Evolutionary conservation across 164 flowering plant genomes (phyloP), one percentile per base, ranked within the genome.

Genomic region (Akebia trifoliata): DNA sequence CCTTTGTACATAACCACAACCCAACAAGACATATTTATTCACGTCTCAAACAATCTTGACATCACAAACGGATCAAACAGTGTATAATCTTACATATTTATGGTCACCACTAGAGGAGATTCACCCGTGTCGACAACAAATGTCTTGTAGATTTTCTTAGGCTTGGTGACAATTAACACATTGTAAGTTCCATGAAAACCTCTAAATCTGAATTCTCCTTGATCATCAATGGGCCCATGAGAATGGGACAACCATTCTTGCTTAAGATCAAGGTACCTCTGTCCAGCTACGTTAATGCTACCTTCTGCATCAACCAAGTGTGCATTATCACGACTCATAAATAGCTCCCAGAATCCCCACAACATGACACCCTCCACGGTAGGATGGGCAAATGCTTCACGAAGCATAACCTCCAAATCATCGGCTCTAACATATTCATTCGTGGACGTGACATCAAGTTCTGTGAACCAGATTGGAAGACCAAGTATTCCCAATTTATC

Each of bases 271-370:
- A 90, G 77, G 68, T 37, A 82, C 57, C 89, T 69, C 55, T 64
- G 77, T 4, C 99, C 97, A 10, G 97, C 95, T 74, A 73, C 92
- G 54, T 87, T 93, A 26, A 93, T 24, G 2, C 74, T 76, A 4
- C 99, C 99, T 68, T 93, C 98, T 38, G 97, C 99, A 68, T 85
- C 74, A 39, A 93, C 95, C 46, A 92, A 69, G 49, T 87, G 85
- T 0, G 86, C 65, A 64, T 86, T 73, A 3, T 81, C 79, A 11
- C 98, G 60, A 73, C 90, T 81, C 98, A 91, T 91, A 65, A 89
- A 89, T 70, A 89, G 54, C 76, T 92, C 98, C 98, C 98, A 92
- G 56, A 92, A 92, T 61, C 98, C 97, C 98, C 98, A 92, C 10
- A 92, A 65, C 88, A 92, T 71, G 14, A 91, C 60, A 2, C 98